Evolutionary conservation across 1,284 basidiomycete genomes (phyloP), one percentile per base, ranked within the genome.

Genomic region (Cutaneotrichosporon cutaneum): DNA sequence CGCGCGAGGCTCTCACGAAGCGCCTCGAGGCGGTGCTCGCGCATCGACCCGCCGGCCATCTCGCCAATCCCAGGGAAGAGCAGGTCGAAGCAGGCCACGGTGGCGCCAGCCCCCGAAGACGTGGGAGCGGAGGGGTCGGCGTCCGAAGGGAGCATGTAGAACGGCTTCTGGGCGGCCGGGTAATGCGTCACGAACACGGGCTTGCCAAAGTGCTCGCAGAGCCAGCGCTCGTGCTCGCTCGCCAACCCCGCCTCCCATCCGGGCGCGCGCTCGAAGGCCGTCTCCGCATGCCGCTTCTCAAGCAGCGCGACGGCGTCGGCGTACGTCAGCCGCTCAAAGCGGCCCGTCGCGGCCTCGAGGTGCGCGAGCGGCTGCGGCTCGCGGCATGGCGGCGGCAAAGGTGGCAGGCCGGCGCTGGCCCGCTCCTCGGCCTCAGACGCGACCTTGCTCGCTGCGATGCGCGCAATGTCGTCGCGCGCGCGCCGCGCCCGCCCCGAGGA

Each of bases 181-280:
- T 98, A 99, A 75, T 95, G 87, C 4, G 88, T 92, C 50, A 99
- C 88, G 74, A 98, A 98, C 0, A 94, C 84, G 0, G 96, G 95
- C 0, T 88, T 88, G 36, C 61, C 65, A 54, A 87, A 79, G 47
- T 78, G 64, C 32, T 18, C 50, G 0, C 92, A 89, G 4, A 99
- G 83, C 86, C 88, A 96, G 61, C 87, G 87, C 78, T 99, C 96
- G 76, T 98, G 94, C 75, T 97, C 94, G 73, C 89, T 90, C 67
- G 88, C 86, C 27, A 99, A 81, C 0, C 85, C 79, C 21, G 82
- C 80, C 3, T 92, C 90, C 88, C 89, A 93, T 32, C 69, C 71
- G 0, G 92, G 88, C 36, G 78, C 70, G 66, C 84, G 87, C 52
- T 80, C 72, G 79, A 89, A 91, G 21, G 56, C 63, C 42, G 44